Evolutionary conservation across 768 basidiomycete genomes (phyloP).

Genomic region (Mycena kentingensis): DNA sequence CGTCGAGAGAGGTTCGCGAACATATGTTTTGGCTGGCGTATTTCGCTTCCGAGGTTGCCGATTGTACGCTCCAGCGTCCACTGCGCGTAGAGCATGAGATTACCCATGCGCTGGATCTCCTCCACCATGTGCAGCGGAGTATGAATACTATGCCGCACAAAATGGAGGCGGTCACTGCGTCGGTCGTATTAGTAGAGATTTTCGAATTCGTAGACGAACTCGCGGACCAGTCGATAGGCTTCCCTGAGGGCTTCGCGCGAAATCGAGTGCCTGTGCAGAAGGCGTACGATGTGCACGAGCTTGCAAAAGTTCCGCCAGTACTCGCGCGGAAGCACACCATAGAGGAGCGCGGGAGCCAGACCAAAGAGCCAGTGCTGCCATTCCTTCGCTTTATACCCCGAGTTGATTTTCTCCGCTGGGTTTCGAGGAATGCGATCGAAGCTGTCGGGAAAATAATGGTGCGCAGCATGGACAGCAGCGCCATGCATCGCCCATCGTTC

Average conservation of each 20-base stretch:
- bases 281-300: slow-evolving; percentile 25
- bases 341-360: slow-evolving; percentile 28
- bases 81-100: slow-evolving; percentile 20
- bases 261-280: slow-evolving; percentile 23
- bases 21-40: slow-evolving; percentile 24
- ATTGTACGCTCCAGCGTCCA: slow-evolving; percentile 25
- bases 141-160: slow-evolving; percentile 26
- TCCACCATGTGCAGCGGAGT: too few relatives aligned
- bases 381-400: slow-evolving; percentile 23
- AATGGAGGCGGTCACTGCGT: slow-evolving; percentile 29
- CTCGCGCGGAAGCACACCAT: slow-evolving; percentile 21
- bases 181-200: slow-evolving; percentile 26
- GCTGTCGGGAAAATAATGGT: background rate
- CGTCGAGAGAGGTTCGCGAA: slow-evolving; percentile 31
- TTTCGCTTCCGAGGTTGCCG: slow-evolving; percentile 30
- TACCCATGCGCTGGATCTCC: slow-evolving; percentile 28
- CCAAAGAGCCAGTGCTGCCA: slow-evolving; percentile 15
- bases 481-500: slow-evolving; percentile 1
- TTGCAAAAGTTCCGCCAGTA: slow-evolving; percentile 33
- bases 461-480: background rate
- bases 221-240: slow-evolving; percentile 15
- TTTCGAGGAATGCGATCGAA: slow-evolving; percentile 9
- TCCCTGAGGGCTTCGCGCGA: slow-evolving; percentile 3
- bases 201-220: slow-evolving; percentile 31
- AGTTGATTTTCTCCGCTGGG: slow-evolving; percentile 17